A percentile compares a stretch with the other conserved stretches of the same genome.
Conservation (phyloP, 2,329 filamentous ascomycete genomes). For the Diaporthe humulicola region DNA sequence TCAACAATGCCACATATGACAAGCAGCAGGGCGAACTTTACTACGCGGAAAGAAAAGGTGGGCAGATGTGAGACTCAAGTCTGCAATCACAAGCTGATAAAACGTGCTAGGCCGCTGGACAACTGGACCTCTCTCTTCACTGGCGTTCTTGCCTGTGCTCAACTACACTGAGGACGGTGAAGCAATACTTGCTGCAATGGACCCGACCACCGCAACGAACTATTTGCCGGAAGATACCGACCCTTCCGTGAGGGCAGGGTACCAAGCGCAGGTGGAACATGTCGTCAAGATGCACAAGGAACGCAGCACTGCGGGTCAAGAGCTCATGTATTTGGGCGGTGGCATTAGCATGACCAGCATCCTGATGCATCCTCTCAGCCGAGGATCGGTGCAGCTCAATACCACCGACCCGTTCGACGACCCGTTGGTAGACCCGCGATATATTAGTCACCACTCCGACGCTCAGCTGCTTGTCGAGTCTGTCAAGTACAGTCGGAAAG, state of each 20-base stretch:
- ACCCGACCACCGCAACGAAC: neutral
- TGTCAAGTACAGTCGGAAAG: conserved; percentile 55
- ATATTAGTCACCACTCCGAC: conserved; percentile 63
- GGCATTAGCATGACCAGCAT: neutral
- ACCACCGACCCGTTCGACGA: conserved; percentile 55
- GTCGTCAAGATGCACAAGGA: conserved; percentile 5
- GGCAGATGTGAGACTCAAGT: neutral
- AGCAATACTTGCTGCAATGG: neutral
- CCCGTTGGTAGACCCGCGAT: conserved; percentile 66
- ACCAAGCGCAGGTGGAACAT: neutral
- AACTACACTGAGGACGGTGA: conserved; percentile 1
- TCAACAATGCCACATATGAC: neutral
- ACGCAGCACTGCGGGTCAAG: neutral
- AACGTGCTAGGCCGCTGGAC: neutral
- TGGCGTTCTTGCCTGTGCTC: neutral
- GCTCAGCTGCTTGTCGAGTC: conserved; percentile 58
- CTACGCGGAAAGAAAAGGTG: conserved; percentile 1
- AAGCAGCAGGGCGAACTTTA: neutral
- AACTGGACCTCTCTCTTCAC: neutral
- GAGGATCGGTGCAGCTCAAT: conserved; percentile 49
- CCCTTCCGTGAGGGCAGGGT: neutral
- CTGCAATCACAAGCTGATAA: neutral
- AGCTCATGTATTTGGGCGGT: neutral
- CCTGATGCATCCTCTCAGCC: conserved; percentile 30
- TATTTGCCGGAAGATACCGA: neutral